Base-by-base conservation (phyloP, 2,329 filamentous ascomycete genomes). In the Pseudogymnoascus sp. region DNA sequence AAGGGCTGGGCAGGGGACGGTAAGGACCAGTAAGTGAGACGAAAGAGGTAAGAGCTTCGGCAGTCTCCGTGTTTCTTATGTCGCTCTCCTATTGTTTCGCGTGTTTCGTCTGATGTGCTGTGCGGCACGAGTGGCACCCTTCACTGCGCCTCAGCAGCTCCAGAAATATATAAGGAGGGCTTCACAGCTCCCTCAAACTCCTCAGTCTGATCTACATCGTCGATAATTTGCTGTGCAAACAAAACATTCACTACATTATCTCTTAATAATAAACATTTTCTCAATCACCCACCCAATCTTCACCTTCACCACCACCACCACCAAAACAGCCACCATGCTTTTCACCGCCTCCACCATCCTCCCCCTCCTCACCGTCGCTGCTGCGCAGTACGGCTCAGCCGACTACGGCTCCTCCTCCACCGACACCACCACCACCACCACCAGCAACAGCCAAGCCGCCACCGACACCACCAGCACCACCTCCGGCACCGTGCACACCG, bases 401-500 rank as follows among this genome's bases (percentile, higher is more conserved):
- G 12, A 4, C 43, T 50, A 26, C 43, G 43, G 24, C 43, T 50
- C 43, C 43, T 50, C 43, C 43, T 46, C 41, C 41, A 14, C 41
- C 41, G 41, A 46, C 37, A 19, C 38, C 38, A 22, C n/a, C 38
- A 11, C 37, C 41, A 24, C 12, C 41, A 24, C 12, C 43, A 50
- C 24, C 43, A n/a, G 43, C 24, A 50, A 50, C 43, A n/a, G 24
- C 43, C 43, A 50, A 50, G 43, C 61, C 46, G 59, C 33, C 19
- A 63, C 63, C 37, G 28, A 53, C 22, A n/a, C 38, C 26, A 28
- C 26, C 26, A 28, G 26, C 43, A 22, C 16, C 41, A 26, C n/a
- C 43, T 28, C 43, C 12, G 10, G n/a, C 43, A 50, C 43, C 43
- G 43, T 50, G 2, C 43, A 50, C 81, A 80, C 71, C 75, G 40